phyloP scores from a whole-genome alignment of 257 asterid genomes.

The Penstemon barbatus region DNA sequence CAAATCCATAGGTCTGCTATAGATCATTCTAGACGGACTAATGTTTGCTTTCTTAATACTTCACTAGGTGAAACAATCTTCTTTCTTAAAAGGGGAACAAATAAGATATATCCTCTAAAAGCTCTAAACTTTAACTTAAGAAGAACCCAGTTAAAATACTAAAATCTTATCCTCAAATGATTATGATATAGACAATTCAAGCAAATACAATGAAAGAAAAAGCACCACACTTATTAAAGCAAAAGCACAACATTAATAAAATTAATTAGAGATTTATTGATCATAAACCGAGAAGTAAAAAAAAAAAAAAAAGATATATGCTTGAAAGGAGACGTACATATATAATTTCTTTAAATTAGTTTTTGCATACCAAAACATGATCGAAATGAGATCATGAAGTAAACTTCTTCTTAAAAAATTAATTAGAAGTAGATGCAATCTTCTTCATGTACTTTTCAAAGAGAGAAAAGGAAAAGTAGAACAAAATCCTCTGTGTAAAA shows the following conservation, averaged over 20 bases:
- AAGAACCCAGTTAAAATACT: background rate
- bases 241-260: background rate
- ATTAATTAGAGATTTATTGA: background rate
- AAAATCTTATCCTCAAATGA: background rate
- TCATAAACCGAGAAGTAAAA: background rate
- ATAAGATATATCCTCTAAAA: background rate
- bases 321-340: background rate
- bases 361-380: too few relatives aligned
- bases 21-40: background rate
- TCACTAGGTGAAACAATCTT: background rate
- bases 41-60: background rate
- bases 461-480: background rate
- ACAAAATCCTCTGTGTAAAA: background rate
- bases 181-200: slow-evolving; percentile 21
- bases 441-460: background rate
- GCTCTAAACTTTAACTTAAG: background rate
- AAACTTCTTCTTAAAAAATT: too few relatives aligned
- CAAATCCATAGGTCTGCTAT: too few relatives aligned
- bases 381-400: too few relatives aligned
- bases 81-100: too few relatives aligned
- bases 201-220: slow-evolving; percentile 17
- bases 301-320: background rate
- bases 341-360: too few relatives aligned
- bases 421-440: too few relatives aligned
- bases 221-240: background rate